These are phyloP conservation scores for Boletus sp. DNA, from an alignment of 768 basidiomycete species.

Conservation along the genomic window DNA sequence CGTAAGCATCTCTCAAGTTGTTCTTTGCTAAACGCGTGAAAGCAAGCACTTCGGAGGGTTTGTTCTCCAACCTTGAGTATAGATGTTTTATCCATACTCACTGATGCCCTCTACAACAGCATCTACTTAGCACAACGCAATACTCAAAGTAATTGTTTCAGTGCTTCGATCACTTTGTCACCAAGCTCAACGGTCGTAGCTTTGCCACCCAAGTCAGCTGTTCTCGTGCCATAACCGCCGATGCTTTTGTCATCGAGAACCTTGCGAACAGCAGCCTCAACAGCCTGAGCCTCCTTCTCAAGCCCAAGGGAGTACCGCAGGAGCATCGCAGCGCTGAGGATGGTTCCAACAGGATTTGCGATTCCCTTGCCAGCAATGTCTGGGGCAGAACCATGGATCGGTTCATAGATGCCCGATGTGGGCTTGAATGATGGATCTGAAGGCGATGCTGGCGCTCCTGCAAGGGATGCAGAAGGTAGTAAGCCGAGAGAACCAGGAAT, in stretches of 20 bases:
- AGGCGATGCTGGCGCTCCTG: conserved; percentile 72
- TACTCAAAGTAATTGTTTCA: conserved; percentile 55
- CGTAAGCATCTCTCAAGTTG: neutral
- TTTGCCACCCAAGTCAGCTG: conserved; percentile 84
- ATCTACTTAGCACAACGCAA: neutral
- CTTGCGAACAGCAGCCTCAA: conserved; percentile 89
- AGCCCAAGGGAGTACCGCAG: conserved; percentile 92
- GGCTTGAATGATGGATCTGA: conserved; percentile 63
- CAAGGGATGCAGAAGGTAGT: conserved; percentile 93
- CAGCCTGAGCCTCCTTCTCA: conserved; percentile 76
- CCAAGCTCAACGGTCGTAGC: conserved; percentile 78
- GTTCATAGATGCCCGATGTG: conserved; percentile 90
- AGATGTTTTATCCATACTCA: neutral
- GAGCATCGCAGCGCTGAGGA: conserved; percentile 91
- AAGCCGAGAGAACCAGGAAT: conserved; percentile 97
- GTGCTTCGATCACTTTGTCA: conserved; percentile 72
- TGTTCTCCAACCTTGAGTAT: neutral
- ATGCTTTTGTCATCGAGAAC: conserved; percentile 68
- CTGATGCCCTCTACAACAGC: neutral
- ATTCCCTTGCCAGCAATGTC: conserved; percentile 94
- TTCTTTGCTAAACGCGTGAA: neutral
- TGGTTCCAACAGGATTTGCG: conserved; percentile 94
- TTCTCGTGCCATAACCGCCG: conserved; percentile 79
- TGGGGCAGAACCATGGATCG: conserved; percentile 93
- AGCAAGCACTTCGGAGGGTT: neutral